A percentile compares a stretch with the other conserved stretches of the same genome.
Conservation (phyloP, 2,329 filamentous ascomycete species). For the Verticillium nubilum region DNA sequence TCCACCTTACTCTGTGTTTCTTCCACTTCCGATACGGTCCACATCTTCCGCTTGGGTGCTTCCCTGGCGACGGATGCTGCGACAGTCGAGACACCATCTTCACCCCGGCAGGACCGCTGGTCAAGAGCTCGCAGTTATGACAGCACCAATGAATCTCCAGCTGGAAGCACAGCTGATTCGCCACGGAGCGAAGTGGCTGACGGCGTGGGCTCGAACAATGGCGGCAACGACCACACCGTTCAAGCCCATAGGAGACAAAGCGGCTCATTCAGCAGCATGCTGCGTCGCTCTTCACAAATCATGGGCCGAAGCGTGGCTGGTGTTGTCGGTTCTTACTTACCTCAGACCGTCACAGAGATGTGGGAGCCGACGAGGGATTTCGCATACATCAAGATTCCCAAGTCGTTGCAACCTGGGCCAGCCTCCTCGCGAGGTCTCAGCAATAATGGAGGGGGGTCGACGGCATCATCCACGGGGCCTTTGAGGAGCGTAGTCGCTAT, state of each 20-base stretch:
- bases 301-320: constrained; percentile 86
- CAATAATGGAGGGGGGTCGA: constrained; percentile 15
- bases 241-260: constrained; percentile 45
- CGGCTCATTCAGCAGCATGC: constrained; percentile 81
- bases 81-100: constrained; percentile 28
- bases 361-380: constrained; percentile 96
- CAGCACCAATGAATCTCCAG: constrained; percentile 47
- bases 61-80: constrained; percentile 24
- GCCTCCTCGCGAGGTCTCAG: constrained; percentile 2
- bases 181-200: constrained; percentile 44
- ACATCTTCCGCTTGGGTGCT: constrained; percentile 78
- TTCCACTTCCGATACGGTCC: constrained; percentile 91
- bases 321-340: constrained; percentile 86
- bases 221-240: constrained; percentile 17
- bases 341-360: constrained; percentile 91
- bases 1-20: constrained; percentile 93
- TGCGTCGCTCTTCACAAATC: constrained; percentile 90
- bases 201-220: constrained; percentile 18
- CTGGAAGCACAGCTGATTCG: constrained; percentile 32
- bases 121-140: constrained; percentile 48
- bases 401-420: constrained; percentile 34
- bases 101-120: constrained; percentile 45
- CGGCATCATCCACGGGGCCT: constrained; percentile 30
- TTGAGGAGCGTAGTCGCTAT: constrained; percentile 93
- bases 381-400: constrained; percentile 91